Evolutionary conservation across 495 filamentous ascomycete genomes (phyloP), one percentile per base, ranked within the genome.

Genomic region (Aspergillus ellipticus): DNA sequence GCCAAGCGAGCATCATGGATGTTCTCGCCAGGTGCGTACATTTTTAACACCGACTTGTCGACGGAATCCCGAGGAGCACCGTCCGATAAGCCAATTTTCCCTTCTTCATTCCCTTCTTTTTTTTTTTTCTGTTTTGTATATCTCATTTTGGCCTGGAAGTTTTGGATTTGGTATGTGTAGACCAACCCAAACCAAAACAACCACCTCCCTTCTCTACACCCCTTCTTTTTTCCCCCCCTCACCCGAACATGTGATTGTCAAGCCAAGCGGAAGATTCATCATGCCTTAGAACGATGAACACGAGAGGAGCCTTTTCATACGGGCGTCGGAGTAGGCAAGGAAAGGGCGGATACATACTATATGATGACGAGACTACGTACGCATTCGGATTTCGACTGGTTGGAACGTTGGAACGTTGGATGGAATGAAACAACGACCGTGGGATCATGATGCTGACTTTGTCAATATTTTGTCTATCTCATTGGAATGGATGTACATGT

Each of bases 401-500:
- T 37, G 24, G 24, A 3, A 4, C 4, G 24, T 28, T 28, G 24
- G 24, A 28, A 28, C 4, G 24, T 28, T 28, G 24, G 24, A 28
- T 7, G 24, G 37, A 48, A 22, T 42, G 17, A 56, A 42, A 24
- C n/a, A 51, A 17, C 22, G 17, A 33, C 42, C 24, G 31, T 13
- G 13, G n/a, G 22, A 48, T 48, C 45, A 48, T 29, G 24, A 48
- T 48, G 45, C 45, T 39, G 35, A 15, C n/a, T 13, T n/a, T 39
- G 35, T n/a, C n/a, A n/a, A 48, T 31, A 48, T 9, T n/a, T 29
- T 17, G 45, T 48, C 28, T 48, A 15, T 29, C 45, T 16, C 45
- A 48, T 48, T 48, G 45, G n/a, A 48, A 48, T 48, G 45, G 28
- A 48, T 16, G 28, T 48, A 51, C 29, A 37, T 41, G 49, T 51